These are phyloP conservation scores for Urtica urens DNA, from an alignment of 306 rosid genomes.

Conservation along the genomic window DNA sequence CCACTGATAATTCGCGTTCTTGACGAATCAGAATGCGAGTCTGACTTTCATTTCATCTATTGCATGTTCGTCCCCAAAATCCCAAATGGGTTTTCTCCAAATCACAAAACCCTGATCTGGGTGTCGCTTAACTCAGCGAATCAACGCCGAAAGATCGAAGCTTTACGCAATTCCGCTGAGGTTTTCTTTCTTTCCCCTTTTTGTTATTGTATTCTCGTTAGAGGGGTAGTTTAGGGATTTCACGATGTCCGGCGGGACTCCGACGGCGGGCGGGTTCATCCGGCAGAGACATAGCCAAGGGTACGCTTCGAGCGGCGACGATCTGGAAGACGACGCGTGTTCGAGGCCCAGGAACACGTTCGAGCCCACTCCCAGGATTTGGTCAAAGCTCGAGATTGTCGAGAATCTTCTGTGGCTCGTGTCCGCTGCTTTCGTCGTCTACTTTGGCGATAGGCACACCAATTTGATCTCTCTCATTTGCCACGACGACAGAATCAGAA, in stretches of 20 bases:
- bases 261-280: slow-evolving; percentile 66
- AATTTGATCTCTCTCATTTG: slow-evolving; percentile 72
- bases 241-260: slow-evolving; percentile 92
- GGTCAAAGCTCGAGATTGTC: slow-evolving; percentile 58
- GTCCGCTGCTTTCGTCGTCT: slow-evolving; percentile 65
- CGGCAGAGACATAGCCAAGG: slow-evolving; percentile 98
- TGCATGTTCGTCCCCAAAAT: slow-evolving; percentile 28
- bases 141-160: slow-evolving; percentile 20
- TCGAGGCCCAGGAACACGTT: slow-evolving; percentile 42
- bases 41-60: slow-evolving; percentile 15
- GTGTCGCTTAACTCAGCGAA: slow-evolving; percentile 2
- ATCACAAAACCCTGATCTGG: slow-evolving; percentile 18
- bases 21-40: slow-evolving; percentile 15
- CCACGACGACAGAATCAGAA: slow-evolving; percentile 74
- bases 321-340: slow-evolving; percentile 92
- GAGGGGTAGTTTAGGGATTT: slow-evolving; percentile 5
- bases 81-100: slow-evolving; percentile 9
- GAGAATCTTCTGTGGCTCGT: slow-evolving; percentile 87
- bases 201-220: neutral
- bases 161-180: slow-evolving; percentile 16
- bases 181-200: slow-evolving; percentile 13
- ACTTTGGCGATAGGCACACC: slow-evolving; percentile 71
- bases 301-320: slow-evolving; percentile 89
- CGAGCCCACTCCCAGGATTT: slow-evolving; percentile 32
- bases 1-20: neutral